phyloP scores from a whole-genome alignment of 2,329 filamentous ascomycete species.

The Pseudocercospora fuligena region DNA sequence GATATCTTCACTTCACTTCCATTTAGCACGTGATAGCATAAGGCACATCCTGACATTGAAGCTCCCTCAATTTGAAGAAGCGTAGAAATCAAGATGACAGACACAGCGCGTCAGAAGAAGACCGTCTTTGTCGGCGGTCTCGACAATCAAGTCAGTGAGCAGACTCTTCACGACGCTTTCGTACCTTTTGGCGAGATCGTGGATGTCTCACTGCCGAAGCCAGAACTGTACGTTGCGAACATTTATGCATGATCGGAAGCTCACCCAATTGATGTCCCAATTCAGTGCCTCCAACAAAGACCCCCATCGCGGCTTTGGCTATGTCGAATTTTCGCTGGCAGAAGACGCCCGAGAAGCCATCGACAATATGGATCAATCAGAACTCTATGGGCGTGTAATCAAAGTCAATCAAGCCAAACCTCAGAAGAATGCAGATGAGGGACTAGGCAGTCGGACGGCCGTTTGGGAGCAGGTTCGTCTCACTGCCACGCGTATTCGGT shows the following conservation, averaged over 20 bases:
- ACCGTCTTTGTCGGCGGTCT: slow-evolving; percentile 93
- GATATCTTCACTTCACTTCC: not conserved
- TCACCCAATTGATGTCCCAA: slow-evolving; percentile 4
- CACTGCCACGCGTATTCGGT: slow-evolving; percentile 9
- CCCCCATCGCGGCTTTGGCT: slow-evolving; percentile 88
- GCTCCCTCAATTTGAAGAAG: not conserved
- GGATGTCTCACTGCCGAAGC: slow-evolving; percentile 87
- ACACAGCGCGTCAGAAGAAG: slow-evolving; percentile 72
- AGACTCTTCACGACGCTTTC: slow-evolving; percentile 85
- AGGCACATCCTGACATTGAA: not conserved
- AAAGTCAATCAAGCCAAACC: slow-evolving; percentile 92
- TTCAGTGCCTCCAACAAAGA: slow-evolving; percentile 70
- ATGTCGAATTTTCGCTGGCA: slow-evolving; percentile 88
- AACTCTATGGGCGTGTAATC: slow-evolving; percentile 89
- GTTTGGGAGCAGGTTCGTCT: slow-evolving; percentile 92
- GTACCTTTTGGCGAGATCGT: slow-evolving; percentile 95
- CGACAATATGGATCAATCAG: slow-evolving; percentile 98
- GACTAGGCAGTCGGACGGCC: slow-evolving; percentile 88
- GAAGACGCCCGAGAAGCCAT: slow-evolving; percentile 92
- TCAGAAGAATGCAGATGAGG: slow-evolving; percentile 85
- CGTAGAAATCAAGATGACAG: slow-evolving; percentile 65
- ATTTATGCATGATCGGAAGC: not conserved
- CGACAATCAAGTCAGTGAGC: slow-evolving; percentile 74
- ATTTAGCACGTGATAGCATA: not conserved
- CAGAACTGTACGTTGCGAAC: slow-evolving; percentile 63